These are phyloP conservation scores for Aureobasidium namibiae DNA, from an alignment of 2,329 filamentous ascomycete genomes.

Conservation along the genomic window DNA sequence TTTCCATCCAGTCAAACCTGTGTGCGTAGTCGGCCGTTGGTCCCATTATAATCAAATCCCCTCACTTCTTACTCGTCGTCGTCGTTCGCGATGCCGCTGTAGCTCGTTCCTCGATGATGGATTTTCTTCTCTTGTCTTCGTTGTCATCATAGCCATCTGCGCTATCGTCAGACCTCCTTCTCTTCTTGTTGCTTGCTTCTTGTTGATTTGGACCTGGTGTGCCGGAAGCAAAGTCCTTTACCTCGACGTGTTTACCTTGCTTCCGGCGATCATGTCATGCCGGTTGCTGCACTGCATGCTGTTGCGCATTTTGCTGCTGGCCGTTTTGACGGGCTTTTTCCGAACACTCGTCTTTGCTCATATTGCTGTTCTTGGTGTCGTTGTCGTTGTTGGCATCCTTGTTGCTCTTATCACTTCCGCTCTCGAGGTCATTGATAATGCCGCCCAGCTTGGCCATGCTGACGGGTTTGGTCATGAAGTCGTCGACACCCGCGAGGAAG, in stretches of 20 bases:
- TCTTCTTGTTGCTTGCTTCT: neutral
- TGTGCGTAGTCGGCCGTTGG: neutral
- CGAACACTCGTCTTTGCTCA: neutral
- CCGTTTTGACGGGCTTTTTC: neutral
- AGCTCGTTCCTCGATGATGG: neutral
- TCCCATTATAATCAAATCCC: neutral
- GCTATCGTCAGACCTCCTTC: neutral
- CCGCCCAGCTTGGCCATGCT: conserved; percentile 20
- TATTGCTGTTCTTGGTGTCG: neutral
- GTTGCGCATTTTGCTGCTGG: neutral
- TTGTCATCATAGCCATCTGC: neutral
- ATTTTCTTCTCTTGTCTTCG: neutral
- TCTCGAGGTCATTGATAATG: conserved; percentile 9
- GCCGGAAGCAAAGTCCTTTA: neutral
- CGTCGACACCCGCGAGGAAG: conserved; percentile 23
- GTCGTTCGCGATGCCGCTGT: neutral
- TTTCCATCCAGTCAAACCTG: too few relatives aligned
- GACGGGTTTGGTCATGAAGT: conserved; percentile 28
- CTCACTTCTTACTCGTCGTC: neutral
- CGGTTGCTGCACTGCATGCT: neutral
- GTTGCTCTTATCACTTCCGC: neutral
- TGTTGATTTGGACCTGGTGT: neutral
- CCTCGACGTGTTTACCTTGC: neutral
- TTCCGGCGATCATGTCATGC: neutral
- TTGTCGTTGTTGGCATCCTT: neutral